Percentiles rank a stretch among this genome's conserved stretches.
Evolutionary conservation across 2,329 filamentous ascomycete species (phyloP).

Genomic region (Decorospora gaudefroyi): DNA sequence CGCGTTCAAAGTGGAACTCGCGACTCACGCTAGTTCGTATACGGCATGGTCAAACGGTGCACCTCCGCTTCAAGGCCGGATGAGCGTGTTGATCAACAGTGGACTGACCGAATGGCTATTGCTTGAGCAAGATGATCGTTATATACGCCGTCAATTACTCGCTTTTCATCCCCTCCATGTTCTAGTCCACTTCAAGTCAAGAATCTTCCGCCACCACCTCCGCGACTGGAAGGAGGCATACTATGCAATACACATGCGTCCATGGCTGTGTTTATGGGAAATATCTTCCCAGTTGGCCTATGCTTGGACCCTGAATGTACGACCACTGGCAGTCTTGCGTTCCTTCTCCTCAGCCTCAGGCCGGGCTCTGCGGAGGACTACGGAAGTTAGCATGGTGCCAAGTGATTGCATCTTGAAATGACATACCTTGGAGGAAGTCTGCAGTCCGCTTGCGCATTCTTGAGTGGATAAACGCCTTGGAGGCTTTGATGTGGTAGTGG

Average conservation of each 20-base stretch:
- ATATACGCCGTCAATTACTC: not conserved
- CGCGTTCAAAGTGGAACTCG: slow-evolving; percentile 28
- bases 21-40: slow-evolving; percentile 18
- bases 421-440: slow-evolving; percentile 92
- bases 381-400: slow-evolving; percentile 42
- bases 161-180: not conserved
- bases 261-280: not conserved
- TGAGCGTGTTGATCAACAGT: not conserved
- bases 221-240: not conserved
- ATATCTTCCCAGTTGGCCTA: slow-evolving; percentile 10
- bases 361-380: slow-evolving; percentile 92
- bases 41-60: slow-evolving; percentile 2
- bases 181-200: not conserved
- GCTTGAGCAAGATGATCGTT: not conserved
- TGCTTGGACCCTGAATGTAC: slow-evolving; percentile 76
- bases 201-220: not conserved
- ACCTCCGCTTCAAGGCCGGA: not conserved
- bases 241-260: not conserved
- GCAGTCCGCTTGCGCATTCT: slow-evolving; percentile 97
- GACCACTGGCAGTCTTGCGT: slow-evolving; percentile 94
- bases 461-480: slow-evolving; percentile 98
- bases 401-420: not conserved
- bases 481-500: slow-evolving; percentile 99
- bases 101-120: not conserved
- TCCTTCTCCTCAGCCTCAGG: slow-evolving; percentile 97